Conservation (phyloP, 2,329 filamentous ascomycete species). For the Exophiala sp. region DNA sequence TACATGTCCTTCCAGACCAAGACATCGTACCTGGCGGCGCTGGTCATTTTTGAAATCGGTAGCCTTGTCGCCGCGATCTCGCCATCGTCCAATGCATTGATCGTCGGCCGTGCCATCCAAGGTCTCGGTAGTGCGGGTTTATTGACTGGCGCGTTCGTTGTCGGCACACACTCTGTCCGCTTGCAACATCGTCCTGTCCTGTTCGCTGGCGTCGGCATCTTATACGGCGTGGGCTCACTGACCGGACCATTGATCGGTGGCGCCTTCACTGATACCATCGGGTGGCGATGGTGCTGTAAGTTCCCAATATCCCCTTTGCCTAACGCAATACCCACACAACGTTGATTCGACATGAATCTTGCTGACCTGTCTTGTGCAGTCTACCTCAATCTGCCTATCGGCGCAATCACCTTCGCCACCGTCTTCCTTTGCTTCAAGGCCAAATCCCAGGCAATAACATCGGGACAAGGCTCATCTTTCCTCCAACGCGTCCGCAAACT, state of each 20-base stretch:
- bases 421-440: conserved; percentile 19
- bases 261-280: conserved; percentile 32
- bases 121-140: conserved; percentile 35
- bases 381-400: conserved; percentile 38
- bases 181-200: conserved; percentile 35
- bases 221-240: conserved; percentile 29
- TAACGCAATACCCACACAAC: neutral
- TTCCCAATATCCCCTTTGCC: neutral
- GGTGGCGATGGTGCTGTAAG: conserved; percentile 31
- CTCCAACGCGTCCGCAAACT: conserved; percentile 33
- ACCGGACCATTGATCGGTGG: conserved; percentile 38
- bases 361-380: conserved; percentile 14
- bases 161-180: conserved; percentile 32
- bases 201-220: conserved; percentile 33
- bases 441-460: neutral
- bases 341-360: conserved; percentile 21
- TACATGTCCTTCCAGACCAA: conserved; percentile 24
- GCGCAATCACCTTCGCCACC: conserved; percentile 35
- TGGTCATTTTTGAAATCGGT: conserved; percentile 33
- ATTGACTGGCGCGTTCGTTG: conserved; percentile 44
- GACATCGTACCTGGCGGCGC: conserved; percentile 30
- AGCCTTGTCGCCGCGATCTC: conserved; percentile 31
- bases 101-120: conserved; percentile 34
- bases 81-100: conserved; percentile 28
- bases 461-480: neutral